Percentiles rank a stretch among this genome's conserved stretches.
Conservation (phyloP, 805 yeast genomes). For the Ogataea paradorogensis region DNA sequence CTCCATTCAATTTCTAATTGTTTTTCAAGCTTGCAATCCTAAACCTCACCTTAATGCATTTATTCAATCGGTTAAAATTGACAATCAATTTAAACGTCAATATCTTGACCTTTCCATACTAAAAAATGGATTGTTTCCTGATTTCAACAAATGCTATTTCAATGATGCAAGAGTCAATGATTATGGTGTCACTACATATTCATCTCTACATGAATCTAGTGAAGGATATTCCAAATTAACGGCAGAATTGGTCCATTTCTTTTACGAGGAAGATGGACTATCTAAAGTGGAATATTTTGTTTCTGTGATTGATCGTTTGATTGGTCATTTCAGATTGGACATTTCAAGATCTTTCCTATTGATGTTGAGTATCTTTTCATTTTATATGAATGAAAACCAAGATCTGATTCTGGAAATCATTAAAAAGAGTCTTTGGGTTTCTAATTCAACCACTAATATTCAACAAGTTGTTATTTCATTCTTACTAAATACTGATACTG, state of each 20-base stretch:
- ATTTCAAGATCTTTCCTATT: constrained; percentile 67
- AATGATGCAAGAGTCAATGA: constrained; percentile 30
- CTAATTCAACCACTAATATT: constrained; percentile 16
- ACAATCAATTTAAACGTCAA: constrained; percentile 25
- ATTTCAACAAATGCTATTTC: constrained; percentile 28
- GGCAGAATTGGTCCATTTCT: constrained; percentile 44
- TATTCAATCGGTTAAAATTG: constrained; percentile 28
- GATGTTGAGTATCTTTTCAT: constrained; percentile 50
- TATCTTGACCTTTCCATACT: constrained; percentile 28
- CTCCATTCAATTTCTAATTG: constrained; percentile 25
- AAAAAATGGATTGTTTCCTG: constrained; percentile 29
- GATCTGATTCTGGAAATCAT: constrained; percentile 49
- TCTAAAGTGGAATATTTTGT: constrained; percentile 43
- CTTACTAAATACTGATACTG: constrained; percentile 40
- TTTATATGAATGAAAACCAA: constrained; percentile 42
- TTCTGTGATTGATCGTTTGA: constrained; percentile 50
- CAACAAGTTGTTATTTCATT: constrained; percentile 25
- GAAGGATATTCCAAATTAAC: constrained; percentile 74
- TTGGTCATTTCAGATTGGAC: constrained; percentile 76
- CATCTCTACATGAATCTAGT: constrained; percentile 67
- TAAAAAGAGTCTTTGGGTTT: constrained; percentile 49
- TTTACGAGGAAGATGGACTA: constrained; percentile 38
- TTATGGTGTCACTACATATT: constrained; percentile 40
- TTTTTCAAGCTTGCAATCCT: constrained; percentile 27
- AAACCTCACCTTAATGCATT: constrained; percentile 19